Evolutionary conservation across 2,329 filamentous ascomycete genomes (phyloP).

Genomic region (Penicillium brasilianum): DNA sequence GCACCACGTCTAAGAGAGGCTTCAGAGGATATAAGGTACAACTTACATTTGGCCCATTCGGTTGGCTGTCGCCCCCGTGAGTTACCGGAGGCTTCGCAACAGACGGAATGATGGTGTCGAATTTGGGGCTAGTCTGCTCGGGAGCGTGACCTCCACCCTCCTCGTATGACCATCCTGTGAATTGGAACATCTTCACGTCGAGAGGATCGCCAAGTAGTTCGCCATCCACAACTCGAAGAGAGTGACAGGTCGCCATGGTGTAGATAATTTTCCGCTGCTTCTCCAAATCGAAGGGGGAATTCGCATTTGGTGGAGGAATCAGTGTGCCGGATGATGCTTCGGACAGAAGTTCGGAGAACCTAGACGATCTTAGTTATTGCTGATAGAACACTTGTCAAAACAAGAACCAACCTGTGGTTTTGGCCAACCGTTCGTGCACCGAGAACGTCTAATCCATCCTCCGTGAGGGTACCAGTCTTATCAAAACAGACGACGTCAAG

Average conservation of each 20-base stretch:
- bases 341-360: conserved; percentile 77
- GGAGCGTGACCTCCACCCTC: conserved; percentile 74
- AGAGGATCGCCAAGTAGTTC: conserved; percentile 92
- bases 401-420: conserved; percentile 50
- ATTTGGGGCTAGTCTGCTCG: conserved; percentile 71
- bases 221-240: conserved; percentile 80
- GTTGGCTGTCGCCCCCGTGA: conserved; percentile 55
- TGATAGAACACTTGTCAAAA: neutral
- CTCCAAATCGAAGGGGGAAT: conserved; percentile 64
- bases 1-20: neutral
- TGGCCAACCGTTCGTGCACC: conserved; percentile 79
- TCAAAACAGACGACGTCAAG: conserved; percentile 97
- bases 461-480: conserved; percentile 97
- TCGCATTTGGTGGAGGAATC: conserved; percentile 57
- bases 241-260: conserved; percentile 97
- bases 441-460: conserved; percentile 92
- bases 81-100: conserved; percentile 76
- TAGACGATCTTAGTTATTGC: conserved; percentile 24
- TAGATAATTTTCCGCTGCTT: conserved; percentile 76
- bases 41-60: conserved; percentile 31
- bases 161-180: conserved; percentile 89
- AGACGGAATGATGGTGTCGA: conserved; percentile 76
- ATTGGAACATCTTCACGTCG: conserved; percentile 98
- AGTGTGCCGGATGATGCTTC: conserved; percentile 61
- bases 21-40: neutral